Conservation (phyloP, 306 rosid genomes). For the Pyrus pyrifolia region DNA sequence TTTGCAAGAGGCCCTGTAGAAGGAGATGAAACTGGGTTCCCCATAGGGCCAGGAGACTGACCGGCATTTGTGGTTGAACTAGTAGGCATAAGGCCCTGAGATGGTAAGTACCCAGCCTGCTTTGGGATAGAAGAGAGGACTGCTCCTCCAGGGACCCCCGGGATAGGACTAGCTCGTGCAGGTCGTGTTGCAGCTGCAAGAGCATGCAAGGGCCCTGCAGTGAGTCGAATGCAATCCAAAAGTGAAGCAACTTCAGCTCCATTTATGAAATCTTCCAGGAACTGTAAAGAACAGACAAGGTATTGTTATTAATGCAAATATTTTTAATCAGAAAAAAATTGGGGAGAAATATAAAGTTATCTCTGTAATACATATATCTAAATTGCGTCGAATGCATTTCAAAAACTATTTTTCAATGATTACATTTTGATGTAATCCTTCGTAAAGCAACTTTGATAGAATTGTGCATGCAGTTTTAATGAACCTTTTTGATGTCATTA, state of each 20-base stretch:
- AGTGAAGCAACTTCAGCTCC: slow-evolving; percentile 98
- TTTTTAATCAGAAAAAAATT: neutral
- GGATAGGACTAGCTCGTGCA: slow-evolving; percentile 94
- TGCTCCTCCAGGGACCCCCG: slow-evolving; percentile 60
- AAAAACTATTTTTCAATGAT: neutral
- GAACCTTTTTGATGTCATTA: neutral
- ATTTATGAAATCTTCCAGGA: slow-evolving; percentile 93
- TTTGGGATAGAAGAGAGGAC: slow-evolving; percentile 71
- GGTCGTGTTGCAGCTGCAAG: slow-evolving; percentile 97
- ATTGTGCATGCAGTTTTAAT: neutral
- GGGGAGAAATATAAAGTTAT: neutral
- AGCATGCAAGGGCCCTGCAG: slow-evolving; percentile 97
- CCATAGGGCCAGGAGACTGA: slow-evolving; percentile 51
- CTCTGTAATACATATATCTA: no score
- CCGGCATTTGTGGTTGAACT: slow-evolving; percentile 41
- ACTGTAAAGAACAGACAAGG: slow-evolving; percentile 46
- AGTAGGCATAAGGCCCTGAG: slow-evolving; percentile 62
- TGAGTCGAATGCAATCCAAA: slow-evolving; percentile 96
- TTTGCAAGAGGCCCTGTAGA: slow-evolving; percentile 49
- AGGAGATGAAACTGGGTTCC: slow-evolving; percentile 42
- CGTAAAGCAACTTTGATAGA: neutral
- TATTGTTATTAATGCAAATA: neutral
- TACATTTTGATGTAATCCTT: neutral
- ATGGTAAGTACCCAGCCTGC: slow-evolving; percentile 56
- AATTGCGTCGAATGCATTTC: neutral